Evolutionary conservation across 108 stramenopile species (phyloP).

Genomic region (Fistulifera pelliculosa): DNA sequence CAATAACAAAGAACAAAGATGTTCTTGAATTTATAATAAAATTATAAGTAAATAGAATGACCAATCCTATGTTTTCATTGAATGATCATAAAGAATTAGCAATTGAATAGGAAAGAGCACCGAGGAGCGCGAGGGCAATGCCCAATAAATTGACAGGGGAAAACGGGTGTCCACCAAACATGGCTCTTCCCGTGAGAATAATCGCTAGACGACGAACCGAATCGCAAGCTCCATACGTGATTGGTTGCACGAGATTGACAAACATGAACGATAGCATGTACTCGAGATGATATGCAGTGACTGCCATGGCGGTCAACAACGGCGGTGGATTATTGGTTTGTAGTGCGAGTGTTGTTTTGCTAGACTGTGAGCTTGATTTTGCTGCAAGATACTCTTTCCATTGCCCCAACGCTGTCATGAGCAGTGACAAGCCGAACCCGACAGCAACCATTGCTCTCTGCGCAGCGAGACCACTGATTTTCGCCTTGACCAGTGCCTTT

Average conservation of each 20-base stretch:
- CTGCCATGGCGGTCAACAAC: constrained; percentile 44
- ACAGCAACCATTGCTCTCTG: constrained; percentile 70
- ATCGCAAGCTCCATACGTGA: constrained; percentile 69
- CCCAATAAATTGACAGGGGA: constrained; percentile 46
- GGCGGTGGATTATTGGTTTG: constrained; percentile 25
- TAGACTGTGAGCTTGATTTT: constrained; percentile 1
- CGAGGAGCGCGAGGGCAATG: constrained; percentile 45
- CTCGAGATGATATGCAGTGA: constrained; percentile 61
- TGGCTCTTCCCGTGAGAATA: constrained; percentile 42
- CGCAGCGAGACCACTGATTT: constrained; percentile 41
- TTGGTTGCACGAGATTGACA: constrained; percentile 58
- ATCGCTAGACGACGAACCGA: constrained; percentile 59
- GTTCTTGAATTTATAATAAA: too few species aligned
- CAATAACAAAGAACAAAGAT: neutral
- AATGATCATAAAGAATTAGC: constrained; percentile 5
- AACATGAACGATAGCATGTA: constrained; percentile 66
- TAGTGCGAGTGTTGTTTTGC: constrained; percentile 1
- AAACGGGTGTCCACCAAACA: constrained; percentile 61
- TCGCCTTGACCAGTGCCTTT: constrained; percentile 48
- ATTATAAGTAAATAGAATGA: too few species aligned
- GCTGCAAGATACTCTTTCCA: constrained; percentile 12
- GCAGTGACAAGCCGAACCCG: constrained; percentile 22
- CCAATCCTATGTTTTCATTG: too few species aligned
- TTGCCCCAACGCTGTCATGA: neutral
- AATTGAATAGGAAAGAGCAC: constrained; percentile 54